These are phyloP conservation scores for Royoungia palumana DNA, from an alignment of 768 basidiomycete genomes.

Conservation along the genomic window DNA sequence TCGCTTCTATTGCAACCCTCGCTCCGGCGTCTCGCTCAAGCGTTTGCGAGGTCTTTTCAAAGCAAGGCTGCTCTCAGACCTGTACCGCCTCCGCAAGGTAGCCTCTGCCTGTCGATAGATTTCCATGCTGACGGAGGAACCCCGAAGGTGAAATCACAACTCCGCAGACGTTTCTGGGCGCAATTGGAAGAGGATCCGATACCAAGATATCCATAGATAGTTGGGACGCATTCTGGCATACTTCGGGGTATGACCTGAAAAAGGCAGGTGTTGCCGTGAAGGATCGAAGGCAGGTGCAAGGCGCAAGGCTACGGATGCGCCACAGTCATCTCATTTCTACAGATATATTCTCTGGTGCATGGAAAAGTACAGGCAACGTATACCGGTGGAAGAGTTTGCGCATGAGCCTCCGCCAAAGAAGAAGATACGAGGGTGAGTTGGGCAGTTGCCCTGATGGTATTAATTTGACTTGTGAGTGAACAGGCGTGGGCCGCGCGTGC, in stretches of 20 bases:
- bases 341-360: slow-evolving; percentile 87
- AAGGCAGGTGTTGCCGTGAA: slow-evolving; percentile 61
- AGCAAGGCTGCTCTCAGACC: slow-evolving; percentile 27
- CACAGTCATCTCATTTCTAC: slow-evolving; percentile 7
- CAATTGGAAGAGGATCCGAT: slow-evolving; percentile 68
- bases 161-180: slow-evolving; percentile 63
- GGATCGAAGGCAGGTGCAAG: slow-evolving; percentile 61
- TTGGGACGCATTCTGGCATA: slow-evolving; percentile 76
- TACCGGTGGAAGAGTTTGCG: slow-evolving; percentile 56
- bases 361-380: slow-evolving; percentile 68
- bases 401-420: slow-evolving; percentile 69
- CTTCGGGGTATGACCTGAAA: slow-evolving; percentile 54
- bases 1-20: slow-evolving; percentile 19
- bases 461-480: neutral
- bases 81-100: slow-evolving; percentile 26
- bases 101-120: too few species aligned
- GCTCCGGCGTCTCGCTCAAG: slow-evolving; percentile 16
- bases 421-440: slow-evolving; percentile 71
- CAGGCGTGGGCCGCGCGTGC: slow-evolving; percentile 74
- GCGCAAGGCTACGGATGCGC: neutral
- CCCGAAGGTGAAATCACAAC: slow-evolving; percentile 48
- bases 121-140: slow-evolving; percentile 8
- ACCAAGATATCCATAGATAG: slow-evolving; percentile 58
- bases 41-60: slow-evolving; percentile 28
- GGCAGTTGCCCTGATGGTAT: neutral